phyloP scores from a whole-genome alignment of 2,329 filamentous ascomycete species.

The Dryadomyces quercus-mongolicae region DNA sequence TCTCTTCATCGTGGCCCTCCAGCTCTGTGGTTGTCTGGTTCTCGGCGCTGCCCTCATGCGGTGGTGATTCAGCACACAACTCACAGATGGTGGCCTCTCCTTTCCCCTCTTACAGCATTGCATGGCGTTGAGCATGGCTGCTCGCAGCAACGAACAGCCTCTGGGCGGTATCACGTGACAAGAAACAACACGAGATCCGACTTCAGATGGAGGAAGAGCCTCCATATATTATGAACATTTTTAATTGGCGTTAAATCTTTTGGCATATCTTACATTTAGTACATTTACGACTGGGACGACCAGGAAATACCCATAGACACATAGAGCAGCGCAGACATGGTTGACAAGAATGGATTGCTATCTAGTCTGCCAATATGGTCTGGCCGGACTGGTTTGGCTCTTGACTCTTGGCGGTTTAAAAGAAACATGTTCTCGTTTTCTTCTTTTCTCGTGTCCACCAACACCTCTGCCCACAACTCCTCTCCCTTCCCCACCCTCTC shows the following conservation, averaged over 20 bases:
- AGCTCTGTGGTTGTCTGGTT: conserved; percentile 30
- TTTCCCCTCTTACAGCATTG: not conserved
- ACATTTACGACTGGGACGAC: too few species aligned
- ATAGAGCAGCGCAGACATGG: not conserved
- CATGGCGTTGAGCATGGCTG: not conserved
- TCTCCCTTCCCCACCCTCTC: not conserved
- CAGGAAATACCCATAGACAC: too few species aligned
- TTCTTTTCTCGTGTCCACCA: not conserved
- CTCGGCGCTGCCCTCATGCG: conserved; percentile 7
- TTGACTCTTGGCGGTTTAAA: not conserved
- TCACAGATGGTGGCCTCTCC: too few species aligned
- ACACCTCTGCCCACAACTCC: not conserved
- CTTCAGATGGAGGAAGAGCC: too few species aligned
- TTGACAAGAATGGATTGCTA: too few species aligned
- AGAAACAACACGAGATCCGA: too few species aligned
- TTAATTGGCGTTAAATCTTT: too few species aligned
- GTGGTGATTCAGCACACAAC: not conserved
- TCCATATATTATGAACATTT: too few species aligned
- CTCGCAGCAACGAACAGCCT: too few species aligned
- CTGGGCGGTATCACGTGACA: too few species aligned
- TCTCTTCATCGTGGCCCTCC: conserved; percentile 33
- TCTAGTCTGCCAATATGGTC: too few species aligned
- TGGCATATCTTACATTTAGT: too few species aligned
- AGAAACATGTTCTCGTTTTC: not conserved
- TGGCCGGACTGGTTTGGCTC: not conserved